phyloP scores from a whole-genome alignment of 169 alveolate species.

The Plasmodium vinckei region DNA sequence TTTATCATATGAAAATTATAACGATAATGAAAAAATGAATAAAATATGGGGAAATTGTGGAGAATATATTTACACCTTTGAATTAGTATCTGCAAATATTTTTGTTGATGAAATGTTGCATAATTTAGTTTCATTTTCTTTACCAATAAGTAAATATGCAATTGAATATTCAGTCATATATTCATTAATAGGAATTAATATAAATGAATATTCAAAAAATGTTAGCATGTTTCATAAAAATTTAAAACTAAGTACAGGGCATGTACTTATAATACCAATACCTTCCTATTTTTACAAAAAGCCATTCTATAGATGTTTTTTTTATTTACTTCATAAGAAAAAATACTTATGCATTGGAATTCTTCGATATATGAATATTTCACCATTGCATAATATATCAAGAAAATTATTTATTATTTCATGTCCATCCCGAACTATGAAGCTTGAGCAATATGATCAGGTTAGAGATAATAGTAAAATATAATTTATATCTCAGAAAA shows the following conservation, averaged over 20 bases:
- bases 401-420: constrained; percentile 42
- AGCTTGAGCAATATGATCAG: constrained; percentile 58
- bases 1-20: constrained; percentile 80
- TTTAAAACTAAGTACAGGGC: constrained; percentile 68
- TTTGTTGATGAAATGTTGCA: constrained; percentile 88
- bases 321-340: constrained; percentile 57
- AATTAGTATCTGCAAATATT: constrained; percentile 84
- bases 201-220: constrained; percentile 56
- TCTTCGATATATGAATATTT: constrained; percentile 46
- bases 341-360: constrained; percentile 66
- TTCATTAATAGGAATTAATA: constrained; percentile 70
- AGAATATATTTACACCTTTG: constrained; percentile 84
- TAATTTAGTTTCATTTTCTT: constrained; percentile 84
- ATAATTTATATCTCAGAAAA: background rate
- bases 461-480: constrained; percentile 12
- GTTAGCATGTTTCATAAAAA: constrained; percentile 38
- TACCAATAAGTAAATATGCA: constrained; percentile 79
- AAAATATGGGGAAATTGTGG: constrained; percentile 86
- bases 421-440: constrained; percentile 73
- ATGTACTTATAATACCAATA: constrained; percentile 38
- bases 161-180: constrained; percentile 81
- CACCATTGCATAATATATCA: constrained; percentile 47
- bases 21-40: constrained; percentile 81
- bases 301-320: constrained; percentile 63
- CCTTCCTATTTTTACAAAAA: constrained; percentile 73